These are phyloP conservation scores for Penicillium cataractarum DNA, from an alignment of 495 filamentous ascomycete genomes.

Conservation along the genomic window DNA sequence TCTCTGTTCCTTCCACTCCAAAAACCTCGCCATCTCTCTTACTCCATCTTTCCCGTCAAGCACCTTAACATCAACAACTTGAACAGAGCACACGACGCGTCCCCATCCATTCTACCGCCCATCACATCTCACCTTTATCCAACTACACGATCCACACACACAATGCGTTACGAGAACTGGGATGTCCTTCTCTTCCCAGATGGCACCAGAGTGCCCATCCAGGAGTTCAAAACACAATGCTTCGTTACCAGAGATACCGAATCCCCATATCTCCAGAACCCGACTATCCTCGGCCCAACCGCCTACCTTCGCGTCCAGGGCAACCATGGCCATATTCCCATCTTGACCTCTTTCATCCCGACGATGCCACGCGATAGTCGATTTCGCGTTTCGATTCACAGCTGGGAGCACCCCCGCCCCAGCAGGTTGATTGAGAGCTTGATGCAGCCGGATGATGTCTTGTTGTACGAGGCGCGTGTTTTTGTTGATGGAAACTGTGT, in stretches of 20 bases:
- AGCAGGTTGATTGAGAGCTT: conserved; percentile 63
- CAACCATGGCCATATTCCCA: conserved; percentile 58
- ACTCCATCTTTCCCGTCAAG: background rate
- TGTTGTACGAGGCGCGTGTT: conserved; percentile 70
- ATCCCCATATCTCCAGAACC: conserved; percentile 41
- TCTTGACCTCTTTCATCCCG: conserved; percentile 77
- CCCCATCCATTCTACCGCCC: background rate
- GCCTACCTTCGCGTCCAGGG: conserved; percentile 33
- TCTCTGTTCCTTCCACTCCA: background rate
- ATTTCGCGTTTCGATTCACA: conserved; percentile 81
- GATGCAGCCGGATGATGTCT: conserved; percentile 61
- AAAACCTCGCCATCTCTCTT: conserved; percentile 1
- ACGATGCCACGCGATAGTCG: conserved; percentile 60
- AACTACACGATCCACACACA: conserved; percentile 9
- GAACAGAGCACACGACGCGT: background rate
- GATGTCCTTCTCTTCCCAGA: conserved; percentile 81
- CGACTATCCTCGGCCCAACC: conserved; percentile 31
- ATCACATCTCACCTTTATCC: background rate
- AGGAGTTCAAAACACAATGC: conserved; percentile 87
- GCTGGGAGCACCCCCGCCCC: conserved; percentile 70
- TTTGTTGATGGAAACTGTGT: conserved; percentile 70
- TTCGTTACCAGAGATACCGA: conserved; percentile 69
- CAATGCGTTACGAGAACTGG: conserved; percentile 85
- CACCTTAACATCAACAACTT: background rate
- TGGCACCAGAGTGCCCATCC: conserved; percentile 65